Evolutionary conservation across 495 filamentous ascomycete genomes (phyloP).

Genomic region (Hypoxylon fragiforme): DNA sequence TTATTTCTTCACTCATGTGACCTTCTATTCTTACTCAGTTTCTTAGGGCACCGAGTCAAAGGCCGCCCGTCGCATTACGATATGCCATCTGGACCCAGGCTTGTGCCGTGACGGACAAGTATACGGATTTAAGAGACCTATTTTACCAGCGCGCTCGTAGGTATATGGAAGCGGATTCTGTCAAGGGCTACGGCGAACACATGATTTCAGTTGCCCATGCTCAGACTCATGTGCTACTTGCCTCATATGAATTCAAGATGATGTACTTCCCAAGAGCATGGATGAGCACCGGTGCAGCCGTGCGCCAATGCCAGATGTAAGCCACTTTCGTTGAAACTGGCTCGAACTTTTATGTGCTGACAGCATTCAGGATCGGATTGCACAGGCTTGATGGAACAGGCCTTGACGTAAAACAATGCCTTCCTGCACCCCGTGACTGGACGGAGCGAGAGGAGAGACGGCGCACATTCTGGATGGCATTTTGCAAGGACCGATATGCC

Average conservation of each 20-base stretch:
- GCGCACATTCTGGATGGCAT: slow-evolving; percentile 93
- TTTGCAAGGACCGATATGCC: slow-evolving; percentile 86
- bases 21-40: slow-evolving; percentile 26
- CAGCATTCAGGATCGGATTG: slow-evolving; percentile 67
- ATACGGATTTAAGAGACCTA: slow-evolving; percentile 70
- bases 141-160: slow-evolving; percentile 89
- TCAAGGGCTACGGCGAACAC: slow-evolving; percentile 89
- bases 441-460: slow-evolving; percentile 89
- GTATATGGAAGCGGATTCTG: slow-evolving; percentile 85
- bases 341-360: slow-evolving; percentile 10
- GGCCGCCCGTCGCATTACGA: slow-evolving; percentile 84
- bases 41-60: slow-evolving; percentile 69
- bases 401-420: slow-evolving; percentile 88
- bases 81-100: slow-evolving; percentile 95
- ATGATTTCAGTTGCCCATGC: slow-evolving; percentile 79
- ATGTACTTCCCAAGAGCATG: slow-evolving; percentile 98
- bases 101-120: slow-evolving; percentile 80
- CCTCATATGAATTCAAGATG: slow-evolving; percentile 89
- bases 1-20: not conserved
- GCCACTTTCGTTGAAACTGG: slow-evolving; percentile 2
- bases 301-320: slow-evolving; percentile 77
- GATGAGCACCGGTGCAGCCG: slow-evolving; percentile 82
- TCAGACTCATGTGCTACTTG: slow-evolving; percentile 80
- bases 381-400: slow-evolving; percentile 86
- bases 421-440: slow-evolving; percentile 87